Conservation (phyloP, 2,329 filamentous ascomycete genomes). For the Tolypocladium ovalisporum region DNA sequence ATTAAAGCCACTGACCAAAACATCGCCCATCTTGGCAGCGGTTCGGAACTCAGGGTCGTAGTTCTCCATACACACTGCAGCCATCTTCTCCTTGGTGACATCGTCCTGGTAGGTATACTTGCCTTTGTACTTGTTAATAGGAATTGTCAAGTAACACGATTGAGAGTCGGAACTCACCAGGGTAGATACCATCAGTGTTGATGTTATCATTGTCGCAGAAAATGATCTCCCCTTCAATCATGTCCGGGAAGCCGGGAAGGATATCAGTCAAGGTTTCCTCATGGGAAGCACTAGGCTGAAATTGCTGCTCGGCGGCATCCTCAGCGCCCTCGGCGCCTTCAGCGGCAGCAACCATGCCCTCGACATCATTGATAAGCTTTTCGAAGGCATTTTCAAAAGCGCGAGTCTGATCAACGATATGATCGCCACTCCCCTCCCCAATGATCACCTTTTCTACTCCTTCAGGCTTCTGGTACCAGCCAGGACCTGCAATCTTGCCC, state of each 20-base stretch:
- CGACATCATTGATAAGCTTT: slow-evolving; percentile 58
- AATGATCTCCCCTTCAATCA: slow-evolving; percentile 74
- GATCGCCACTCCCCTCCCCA: slow-evolving; percentile 60
- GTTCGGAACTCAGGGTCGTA: slow-evolving; percentile 65
- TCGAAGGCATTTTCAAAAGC: slow-evolving; percentile 63
- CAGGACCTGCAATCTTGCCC: slow-evolving; percentile 65
- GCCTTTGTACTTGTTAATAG: too few species aligned
- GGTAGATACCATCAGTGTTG: slow-evolving; percentile 88
- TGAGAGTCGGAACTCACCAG: too few species aligned
- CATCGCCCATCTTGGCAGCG: slow-evolving; percentile 58
- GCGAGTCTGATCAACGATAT: slow-evolving; percentile 50
- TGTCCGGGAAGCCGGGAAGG: slow-evolving; percentile 62
- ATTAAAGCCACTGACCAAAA: slow-evolving; percentile 78
- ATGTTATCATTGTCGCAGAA: slow-evolving; percentile 77
- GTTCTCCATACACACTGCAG: slow-evolving; percentile 85
- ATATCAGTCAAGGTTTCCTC: slow-evolving; percentile 6
- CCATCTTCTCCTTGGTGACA: slow-evolving; percentile 68
- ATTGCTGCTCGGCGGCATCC: slow-evolving; percentile 39
- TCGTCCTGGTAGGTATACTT: slow-evolving; percentile 90
- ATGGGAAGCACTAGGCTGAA: slow-evolving; percentile 12
- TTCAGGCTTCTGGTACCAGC: slow-evolving; percentile 64
- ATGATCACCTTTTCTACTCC: slow-evolving; percentile 55
- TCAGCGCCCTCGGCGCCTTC: too few species aligned
- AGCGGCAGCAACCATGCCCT: slow-evolving; percentile 47
- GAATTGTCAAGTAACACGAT: too few species aligned